phyloP scores from a whole-genome alignment of 2,329 filamentous ascomycete species.

The Zasmidium angulare region DNA sequence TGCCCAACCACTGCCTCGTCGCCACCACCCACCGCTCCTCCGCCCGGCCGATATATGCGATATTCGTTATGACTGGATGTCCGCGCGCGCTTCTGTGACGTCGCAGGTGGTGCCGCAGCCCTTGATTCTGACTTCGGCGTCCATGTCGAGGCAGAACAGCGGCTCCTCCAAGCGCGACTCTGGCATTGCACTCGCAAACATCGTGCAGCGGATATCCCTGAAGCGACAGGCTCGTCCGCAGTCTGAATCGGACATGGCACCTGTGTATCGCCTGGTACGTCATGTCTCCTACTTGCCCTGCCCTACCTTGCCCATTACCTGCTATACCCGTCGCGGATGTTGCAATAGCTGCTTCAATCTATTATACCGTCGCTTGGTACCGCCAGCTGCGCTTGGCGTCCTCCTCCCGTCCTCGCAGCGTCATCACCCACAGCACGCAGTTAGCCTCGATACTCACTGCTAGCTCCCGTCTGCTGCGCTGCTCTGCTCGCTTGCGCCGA shows the following conservation, averaged over 20 bases:
- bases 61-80: constrained; percentile 12
- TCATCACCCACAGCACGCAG: background rate
- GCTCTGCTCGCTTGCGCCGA: background rate
- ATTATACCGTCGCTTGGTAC: constrained; percentile 6
- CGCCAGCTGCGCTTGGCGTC: constrained; percentile 4
- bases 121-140: constrained; percentile 19
- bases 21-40: background rate
- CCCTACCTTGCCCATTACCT: too few species aligned
- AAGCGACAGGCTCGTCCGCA: constrained; percentile 13
- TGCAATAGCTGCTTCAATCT: background rate
- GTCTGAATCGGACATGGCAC: constrained; percentile 22
- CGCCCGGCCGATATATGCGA: too few species aligned
- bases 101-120: constrained; percentile 24
- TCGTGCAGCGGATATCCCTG: constrained; percentile 20
- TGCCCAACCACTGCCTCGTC: background rate
- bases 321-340: too few species aligned
- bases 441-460: background rate
- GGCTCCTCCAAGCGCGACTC: constrained; percentile 22
- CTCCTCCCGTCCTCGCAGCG: background rate
- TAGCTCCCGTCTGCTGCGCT: background rate
- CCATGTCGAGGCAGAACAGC: constrained; percentile 22
- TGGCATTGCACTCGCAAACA: constrained; percentile 17
- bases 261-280: constrained; percentile 28
- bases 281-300: background rate
- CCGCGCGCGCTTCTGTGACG: constrained; percentile 20